Conservation (phyloP, 192 early-diverging fungal genomes). For the Backusella sp. region DNA sequence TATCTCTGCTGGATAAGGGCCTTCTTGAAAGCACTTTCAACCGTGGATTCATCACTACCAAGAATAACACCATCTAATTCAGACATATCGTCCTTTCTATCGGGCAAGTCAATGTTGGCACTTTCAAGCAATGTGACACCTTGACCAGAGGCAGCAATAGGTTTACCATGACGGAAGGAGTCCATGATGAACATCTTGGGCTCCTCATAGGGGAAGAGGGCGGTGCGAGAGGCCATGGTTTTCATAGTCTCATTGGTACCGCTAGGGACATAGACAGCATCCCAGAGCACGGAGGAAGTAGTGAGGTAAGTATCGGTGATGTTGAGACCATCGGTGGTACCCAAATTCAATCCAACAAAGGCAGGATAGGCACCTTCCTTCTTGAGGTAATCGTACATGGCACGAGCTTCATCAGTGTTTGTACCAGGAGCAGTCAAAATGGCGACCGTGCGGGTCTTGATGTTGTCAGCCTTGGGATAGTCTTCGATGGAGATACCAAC, state of each 20-base stretch:
- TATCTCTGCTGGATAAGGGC: constrained; percentile 17
- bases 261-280: constrained; percentile 30
- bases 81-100: background rate
- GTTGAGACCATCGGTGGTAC: constrained; percentile 2
- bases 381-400: constrained; percentile 18
- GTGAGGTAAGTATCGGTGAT: constrained; percentile 20
- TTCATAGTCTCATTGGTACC: constrained; percentile 9
- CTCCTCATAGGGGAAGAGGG: constrained; percentile 21
- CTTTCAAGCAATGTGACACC: constrained; percentile 11
- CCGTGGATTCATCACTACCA: background rate
- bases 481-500: constrained; percentile 22
- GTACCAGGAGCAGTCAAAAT: constrained; percentile 20
- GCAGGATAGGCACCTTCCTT: constrained; percentile 9
- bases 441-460: constrained; percentile 25
- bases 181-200: constrained; percentile 18
- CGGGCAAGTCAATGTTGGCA: constrained; percentile 6
- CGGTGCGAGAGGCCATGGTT: background rate
- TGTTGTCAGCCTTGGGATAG: constrained; percentile 20
- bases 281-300: constrained; percentile 20
- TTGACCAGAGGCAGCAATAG: constrained; percentile 17
- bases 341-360: constrained; percentile 8
- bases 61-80: constrained; percentile 17
- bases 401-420: constrained; percentile 10
- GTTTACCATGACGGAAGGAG: constrained; percentile 23
- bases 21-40: constrained; percentile 5